Evolutionary conservation across 257 asterid genomes (phyloP), one percentile per base, ranked within the genome.

Genomic region (Phtheirospermum japonicum): DNA sequence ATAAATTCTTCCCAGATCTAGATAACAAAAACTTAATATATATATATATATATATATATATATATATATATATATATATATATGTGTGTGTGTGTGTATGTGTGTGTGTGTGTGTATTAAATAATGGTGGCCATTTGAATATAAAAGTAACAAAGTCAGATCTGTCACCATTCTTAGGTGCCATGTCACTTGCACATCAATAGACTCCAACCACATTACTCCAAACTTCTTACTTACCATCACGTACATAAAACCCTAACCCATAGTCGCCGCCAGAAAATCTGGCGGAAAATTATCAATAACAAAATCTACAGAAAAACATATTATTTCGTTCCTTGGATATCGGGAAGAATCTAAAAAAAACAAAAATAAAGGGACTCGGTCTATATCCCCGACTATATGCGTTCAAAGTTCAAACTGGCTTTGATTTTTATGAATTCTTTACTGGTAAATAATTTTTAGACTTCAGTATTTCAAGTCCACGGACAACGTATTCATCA

Each of bases 211-310:
- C 50, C 34, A 23, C 28, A 36, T 30, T 55, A n/a, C 58, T 20
- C 63, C 70, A 57, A 56, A 30, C 64, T 67, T 13, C 32, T 26
- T 11, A 36, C 9, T 11, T 39, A 39, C 45, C 49, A 12, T 42
- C 51, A 30, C 34, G 30, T 54, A 50, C 36, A 51, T 52, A 74
- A 73, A 65, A 66, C 70, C 84, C 64, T 64, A 75, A 61, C 67
- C 71, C 73, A 53, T 36, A 43, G 59, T 48, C 11, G 62, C 71
- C 66, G 69, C 66, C 71, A 28, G 18, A 2, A 54, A 55, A 66
- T 46, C 60, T 48, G 20, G 13, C 64, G 54, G 51, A 33, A 63
- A 30, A 30, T 48, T 48, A 57, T 17, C 10, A 46, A 56, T 17
- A 56, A 4, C 9, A 45, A 54, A 26, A n/a, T 33, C n/a, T 6